These are phyloP conservation scores for Ascomycota sp. DNA, from an alignment of 2,329 filamentous ascomycete species.

Conservation along the genomic window DNA sequence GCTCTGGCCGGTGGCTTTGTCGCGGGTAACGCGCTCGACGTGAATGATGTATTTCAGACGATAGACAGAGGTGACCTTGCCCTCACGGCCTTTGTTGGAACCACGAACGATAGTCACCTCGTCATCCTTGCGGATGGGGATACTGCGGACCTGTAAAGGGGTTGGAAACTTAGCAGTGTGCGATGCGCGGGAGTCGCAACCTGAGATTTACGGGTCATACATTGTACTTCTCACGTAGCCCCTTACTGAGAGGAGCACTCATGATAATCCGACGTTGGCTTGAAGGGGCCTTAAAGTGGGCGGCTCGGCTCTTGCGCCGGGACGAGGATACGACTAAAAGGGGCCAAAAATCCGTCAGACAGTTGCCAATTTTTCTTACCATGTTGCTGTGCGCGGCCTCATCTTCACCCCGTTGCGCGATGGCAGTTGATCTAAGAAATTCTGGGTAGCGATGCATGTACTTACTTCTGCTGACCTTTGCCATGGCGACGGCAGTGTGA, in stretches of 20 bases:
- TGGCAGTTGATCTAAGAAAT: no score
- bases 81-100: conserved; percentile 91
- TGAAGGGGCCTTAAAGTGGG: conserved; percentile 90
- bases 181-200: no score
- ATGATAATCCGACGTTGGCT: conserved; percentile 90
- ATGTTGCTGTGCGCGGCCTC: neutral
- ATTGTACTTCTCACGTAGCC: conserved; percentile 98
- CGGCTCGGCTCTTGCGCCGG: conserved; percentile 96
- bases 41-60: conserved; percentile 95
- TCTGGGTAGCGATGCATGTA: conserved; percentile 1
- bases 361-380: neutral
- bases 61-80: conserved; percentile 96
- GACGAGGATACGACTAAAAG: conserved; percentile 46
- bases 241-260: conserved; percentile 88
- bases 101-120: conserved; percentile 87
- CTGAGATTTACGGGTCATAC: conserved; percentile 32
- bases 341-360: neutral
- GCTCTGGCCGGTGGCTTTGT: conserved; percentile 93
- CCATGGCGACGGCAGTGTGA: conserved; percentile 34
- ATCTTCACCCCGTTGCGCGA: neutral
- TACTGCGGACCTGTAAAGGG: conserved; percentile 58
- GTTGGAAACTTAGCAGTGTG: neutral
- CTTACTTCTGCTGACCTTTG: conserved; percentile 46
- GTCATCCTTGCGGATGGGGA: conserved; percentile 95
- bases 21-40: conserved; percentile 87